Evolutionary conservation across 148 eudicot genomes (phyloP), one percentile per base, ranked within the genome.

Genomic region (Chenopodium quinoa): DNA sequence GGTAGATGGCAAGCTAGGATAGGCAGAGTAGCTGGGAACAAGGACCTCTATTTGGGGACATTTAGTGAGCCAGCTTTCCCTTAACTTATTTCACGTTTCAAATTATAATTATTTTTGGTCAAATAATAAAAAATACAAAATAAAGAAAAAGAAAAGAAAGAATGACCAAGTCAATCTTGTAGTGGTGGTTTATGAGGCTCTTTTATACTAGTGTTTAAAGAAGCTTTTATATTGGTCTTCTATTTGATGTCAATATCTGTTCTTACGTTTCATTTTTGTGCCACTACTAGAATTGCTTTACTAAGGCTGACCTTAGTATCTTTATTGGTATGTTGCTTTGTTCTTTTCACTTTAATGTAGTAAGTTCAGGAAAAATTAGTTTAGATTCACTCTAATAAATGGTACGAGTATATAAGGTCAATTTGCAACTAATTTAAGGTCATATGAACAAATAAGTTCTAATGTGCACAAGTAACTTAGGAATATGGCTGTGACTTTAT

Each of bases 1-100:
- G 98, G 98, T 48, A 87, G 98, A 87, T 95, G 98, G 98, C 98
- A 95, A 88, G 98, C 98, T 74, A 86, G 98, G 79, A 94, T 94
- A 27, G 98, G 98, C 46, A 87, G 98, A 1, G 98, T 95, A 47
- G 95, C 98, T 19, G 98, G 98, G 27, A 95, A 95, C 90, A 95
- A 95, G 77, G 98, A 95, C 84, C 94, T 95, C 23, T 95, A 95
- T 85, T 94, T 95, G 63, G 98, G 98, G 68, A 95, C 98, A 80
- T 95, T 94, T 84, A 88, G 98, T 94, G 82, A 88, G 91, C 22
- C 85, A 56, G 40, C 63, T 9, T 37, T 37, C 17, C 34, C 50
- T 60, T 25, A 16, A 50, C 34, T 80, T 67, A 69, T 20, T 11
- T 50, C 29, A 2, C 71, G 2, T 9, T 67, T 7, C 13, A 4